Base-by-base conservation (phyloP, 2,329 filamentous ascomycete species). In the Cladophialophora yegresii region DNA sequence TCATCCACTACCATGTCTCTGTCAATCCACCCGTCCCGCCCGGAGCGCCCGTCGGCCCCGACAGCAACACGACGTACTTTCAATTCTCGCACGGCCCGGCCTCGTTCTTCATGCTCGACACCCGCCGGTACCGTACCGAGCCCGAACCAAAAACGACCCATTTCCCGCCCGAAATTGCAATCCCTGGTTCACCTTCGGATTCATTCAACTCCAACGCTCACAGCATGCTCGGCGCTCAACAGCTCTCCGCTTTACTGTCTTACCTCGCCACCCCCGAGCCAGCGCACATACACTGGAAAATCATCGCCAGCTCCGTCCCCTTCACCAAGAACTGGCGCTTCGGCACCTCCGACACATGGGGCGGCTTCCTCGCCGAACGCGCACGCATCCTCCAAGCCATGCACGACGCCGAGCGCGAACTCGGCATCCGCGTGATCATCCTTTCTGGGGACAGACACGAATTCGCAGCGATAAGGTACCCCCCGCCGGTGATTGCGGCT, bases 301-400 rank as follows among this genome's bases (percentile, higher is more conserved):
- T 99, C 71, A 82, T 99, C 57, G 88, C 93, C 20, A 93, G 90
- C 45, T 93, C 90, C 20, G 90, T 98, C 4, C 95, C 95, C 0
- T 96, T 99, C 75, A 98, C 95, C 6, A 96, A 96, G 79, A 99
- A 99, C 77, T 99, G 95, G 93, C 89, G 87, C 26, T 86, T 96
- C 69, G 93, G 95, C 69, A 87, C 87, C 1, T 83, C 88, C 66
- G 95, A 99, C 74, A 98, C 95, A 0, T 99, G 95, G 95, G 92
- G 91, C 54, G 93, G 93, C 0, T 97, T 96, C 76, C 82, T 97
- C 1, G 79, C 83, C 55, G 95, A 99, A 80, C 88, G 95, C 16
- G 85, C 84, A 60, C 82, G 81, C 61, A 85, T 98, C 28, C 87
- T 99, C 13, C 89, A 96, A 75, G 90, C 91, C 1, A 96, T 97